Base-by-base conservation (phyloP, 768 basidiomycete species). In the Rhizopogon rudus region DNA sequence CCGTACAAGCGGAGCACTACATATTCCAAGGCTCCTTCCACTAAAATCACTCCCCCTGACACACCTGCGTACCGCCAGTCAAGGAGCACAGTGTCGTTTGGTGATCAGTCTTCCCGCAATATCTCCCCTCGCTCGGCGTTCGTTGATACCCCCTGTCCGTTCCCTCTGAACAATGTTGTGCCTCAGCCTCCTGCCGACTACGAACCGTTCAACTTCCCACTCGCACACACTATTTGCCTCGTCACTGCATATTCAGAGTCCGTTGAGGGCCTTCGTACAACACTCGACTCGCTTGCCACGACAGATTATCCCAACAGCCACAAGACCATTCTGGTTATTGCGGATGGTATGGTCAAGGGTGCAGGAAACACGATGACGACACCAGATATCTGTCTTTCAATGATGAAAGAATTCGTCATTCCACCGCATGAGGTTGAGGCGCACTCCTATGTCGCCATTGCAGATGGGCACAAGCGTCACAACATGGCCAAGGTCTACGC, bases 401-500 rank as follows among this genome's bases (percentile, higher is more conserved):
- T 98, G 97, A 99, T 99, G 97, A 94, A 88, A 73, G 94, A 98
- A 41, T 83, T 97, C 53, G 74, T 97, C 59, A 80, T 93, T 25
- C 73, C 84, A 0, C 81, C 86, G 0, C 76, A 86, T 20, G 93
- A 98, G 51, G 93, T 98, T 37, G 91, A 97, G 69, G 76, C 93
- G 3, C 91, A 96, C 62, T 96, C 93, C 28, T 99, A 98, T 65
- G 94, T 98, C 52, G 94, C 97, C 56, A 98, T 99, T 63, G 97
- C 97, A 14, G 96, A 99, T 66, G 97, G 97, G n/a, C 95, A 98
- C 79, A 98, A 97, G 74, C 82, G 93, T 37, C 97, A 98, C 78
- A 99, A 99, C 70, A 97, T 96, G 94, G 96, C 94, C 40, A 94
- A 95, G 73, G 94, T 98, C 40, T 98, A 89, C 65, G 95, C 97